Base-by-base conservation (phyloP, 345 rosid species). In the Salix exigua region DNA sequence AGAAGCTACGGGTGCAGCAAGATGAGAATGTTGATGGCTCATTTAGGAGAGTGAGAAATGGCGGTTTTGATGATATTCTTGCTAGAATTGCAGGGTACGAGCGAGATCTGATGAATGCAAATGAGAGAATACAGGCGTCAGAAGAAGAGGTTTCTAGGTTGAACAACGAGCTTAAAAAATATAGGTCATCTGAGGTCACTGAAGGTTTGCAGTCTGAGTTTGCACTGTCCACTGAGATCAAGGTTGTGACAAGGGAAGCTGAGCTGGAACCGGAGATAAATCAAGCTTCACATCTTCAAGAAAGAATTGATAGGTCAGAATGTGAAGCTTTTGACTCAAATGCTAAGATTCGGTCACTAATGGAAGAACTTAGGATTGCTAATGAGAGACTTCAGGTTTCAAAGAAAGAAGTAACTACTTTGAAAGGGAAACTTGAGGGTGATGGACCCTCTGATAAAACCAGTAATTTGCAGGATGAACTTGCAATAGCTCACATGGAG, bases 61-160 rank as follows among this genome's bases (percentile, higher is more conserved):
- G 78, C 33, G 83, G 76, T 74, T 83, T 84, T 62, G 85, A 83
- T 78, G 89, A 79, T 69, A 70, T 89, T 73, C 73, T 76, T 67
- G 82, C 66, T 70, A 80, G 73, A 37, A 73, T 83, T 51, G 51
- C 44, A 1, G 78, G 73, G 74, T 81, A 74, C 50, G 90, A 88
- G 82, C 87, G 88, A 53, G 92, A 88, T 75, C 73, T 93, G 37
- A 84, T 66, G 81, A 74, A 60, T 77, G 81, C 88, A 9, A 88
- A 70, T 71, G 78, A 83, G 38, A 86, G 84, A 66, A 85, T 88
- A 68, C 82, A 69, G 75, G 84, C 70, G n/a, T 86, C 89, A 35
- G 91, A 89, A 82, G 89, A 86, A 82, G 96, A 90, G 85, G 77
- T 83, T 50, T 78, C 78, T 50, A 82, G 83, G 70, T 84, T 88